Evolutionary conservation across 345 rosid species (phyloP), one percentile per base, ranked within the genome.

Genomic region (Diplotaxis tenuifolia): DNA sequence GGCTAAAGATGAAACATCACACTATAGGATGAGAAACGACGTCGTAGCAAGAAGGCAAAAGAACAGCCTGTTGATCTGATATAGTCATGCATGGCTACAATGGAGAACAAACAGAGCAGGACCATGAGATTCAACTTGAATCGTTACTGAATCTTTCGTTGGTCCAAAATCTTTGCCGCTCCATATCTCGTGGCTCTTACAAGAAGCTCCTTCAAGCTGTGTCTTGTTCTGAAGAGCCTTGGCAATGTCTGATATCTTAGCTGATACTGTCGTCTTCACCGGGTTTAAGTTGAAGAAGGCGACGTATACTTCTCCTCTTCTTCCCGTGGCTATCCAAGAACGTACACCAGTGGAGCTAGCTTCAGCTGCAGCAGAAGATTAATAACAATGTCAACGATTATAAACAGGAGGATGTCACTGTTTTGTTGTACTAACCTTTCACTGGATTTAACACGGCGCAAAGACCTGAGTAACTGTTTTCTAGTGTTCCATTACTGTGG

Each of bases 241-340:
- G n/a, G 65, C 81, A 15, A 91, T 50, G 83, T 88, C 89, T 40
- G 95, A 76, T 57, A 86, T 21, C 69, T 77, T 83, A 20, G 89
- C 81, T 56, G 93, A 79, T 71, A 94, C 80, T 10, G 78, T 80
- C 5, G 86, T 80, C 81, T 60, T 79, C 19, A 73, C 81, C 1
- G 45, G 16, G 56, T 85, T 84, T 67, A 86, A 78, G 81, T 89
- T 89, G 83, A 89, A 89, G 57, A 89, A 82, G 0, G 91, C 89
- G 7, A 86, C 50, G 27, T 85, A 86, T 62, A 86, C 69, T 76
- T 84, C 86, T 25, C 89, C 91, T 80, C 54, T 32, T 83, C 88
- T 87, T 76, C 98, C 98, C 0, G 85, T 83, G 4, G 98, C 96
- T 52, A 94, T 80, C 98, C 97, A 94, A 59, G 97, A 85, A 22